Percentiles rank a stretch among this genome's conserved stretches.
These are phyloP conservation scores for Tetrapisispora iriomotensis DNA, from an alignment of 805 yeast species.

Conservation along the genomic window DNA sequence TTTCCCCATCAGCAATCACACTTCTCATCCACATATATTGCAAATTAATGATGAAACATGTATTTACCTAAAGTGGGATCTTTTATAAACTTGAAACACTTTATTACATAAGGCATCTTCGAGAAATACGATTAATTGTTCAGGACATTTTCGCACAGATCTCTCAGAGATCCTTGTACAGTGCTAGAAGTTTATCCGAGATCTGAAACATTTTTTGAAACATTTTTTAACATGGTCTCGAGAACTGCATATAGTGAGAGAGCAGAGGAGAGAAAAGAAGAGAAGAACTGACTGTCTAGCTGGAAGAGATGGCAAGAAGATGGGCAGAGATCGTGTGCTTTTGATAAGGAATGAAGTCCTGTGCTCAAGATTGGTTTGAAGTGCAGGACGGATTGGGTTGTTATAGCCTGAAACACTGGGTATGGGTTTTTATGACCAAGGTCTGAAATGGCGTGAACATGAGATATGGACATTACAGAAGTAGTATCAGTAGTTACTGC, in stretches of 20 bases:
- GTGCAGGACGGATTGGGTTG: too few relatives aligned
- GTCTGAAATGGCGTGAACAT: neutral
- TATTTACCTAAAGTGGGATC: neutral
- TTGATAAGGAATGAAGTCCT: too few relatives aligned
- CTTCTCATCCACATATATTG: too few relatives aligned
- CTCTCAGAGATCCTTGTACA: neutral
- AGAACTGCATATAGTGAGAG: too few relatives aligned
- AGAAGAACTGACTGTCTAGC: too few relatives aligned
- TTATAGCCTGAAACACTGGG: neutral
- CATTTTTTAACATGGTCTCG: conserved; percentile 1
- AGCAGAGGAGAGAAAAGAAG: too few relatives aligned
- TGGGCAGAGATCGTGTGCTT: too few relatives aligned
- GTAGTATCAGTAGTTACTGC: too few relatives aligned
- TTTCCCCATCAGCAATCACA: too few relatives aligned
- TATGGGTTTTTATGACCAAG: neutral
- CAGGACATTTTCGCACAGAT: neutral
- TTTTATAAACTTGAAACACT: neutral
- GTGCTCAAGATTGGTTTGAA: too few relatives aligned
- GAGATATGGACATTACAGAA: neutral
- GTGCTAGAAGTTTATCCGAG: neutral
- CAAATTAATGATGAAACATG: too few relatives aligned
- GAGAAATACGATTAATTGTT: neutral
- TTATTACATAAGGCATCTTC: neutral
- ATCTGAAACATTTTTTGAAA: conserved; percentile 1
- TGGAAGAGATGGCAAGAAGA: too few relatives aligned